These are phyloP conservation scores for Botrytis porri DNA, from an alignment of 2,329 filamentous ascomycete genomes.

Conservation along the genomic window DNA sequence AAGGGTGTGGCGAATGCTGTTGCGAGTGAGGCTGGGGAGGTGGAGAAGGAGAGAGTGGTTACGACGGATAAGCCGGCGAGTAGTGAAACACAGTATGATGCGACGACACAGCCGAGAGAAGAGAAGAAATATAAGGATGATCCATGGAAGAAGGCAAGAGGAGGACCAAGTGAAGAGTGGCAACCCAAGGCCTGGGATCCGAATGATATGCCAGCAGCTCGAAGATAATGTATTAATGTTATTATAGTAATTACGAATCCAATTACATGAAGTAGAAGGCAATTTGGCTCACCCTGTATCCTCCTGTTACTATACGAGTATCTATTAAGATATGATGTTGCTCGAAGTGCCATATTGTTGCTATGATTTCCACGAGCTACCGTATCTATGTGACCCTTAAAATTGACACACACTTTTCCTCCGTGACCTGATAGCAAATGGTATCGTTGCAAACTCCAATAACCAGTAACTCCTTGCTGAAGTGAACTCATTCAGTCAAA, in stretches of 20 bases:
- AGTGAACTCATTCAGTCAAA: not conserved
- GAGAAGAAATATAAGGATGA: slow-evolving; percentile 37
- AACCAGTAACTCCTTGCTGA: not conserved
- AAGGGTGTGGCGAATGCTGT: not conserved
- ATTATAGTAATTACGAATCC: not conserved
- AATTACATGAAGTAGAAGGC: not conserved
- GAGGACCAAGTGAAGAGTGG: slow-evolving; percentile 53
- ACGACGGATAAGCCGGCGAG: not conserved
- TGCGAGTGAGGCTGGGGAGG: slow-evolving; percentile 16
- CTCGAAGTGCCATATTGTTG: not conserved
- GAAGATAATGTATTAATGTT: not conserved
- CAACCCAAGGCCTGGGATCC: slow-evolving; percentile 46
- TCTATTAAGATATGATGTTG: not conserved
- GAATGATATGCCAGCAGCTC: slow-evolving; percentile 12
- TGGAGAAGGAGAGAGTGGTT: slow-evolving; percentile 13
- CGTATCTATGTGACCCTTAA: not conserved
- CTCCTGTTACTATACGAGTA: not conserved
- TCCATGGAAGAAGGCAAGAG: slow-evolving; percentile 58
- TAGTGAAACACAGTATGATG: slow-evolving; percentile 7
- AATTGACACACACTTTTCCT: not conserved
- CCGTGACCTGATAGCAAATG: not conserved
- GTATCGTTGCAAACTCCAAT: slow-evolving; percentile 16
- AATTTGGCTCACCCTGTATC: not conserved
- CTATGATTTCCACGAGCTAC: not conserved
- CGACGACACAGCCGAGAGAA: slow-evolving; percentile 19